Conservation (phyloP, 1,284 basidiomycete genomes). For the Ustilago loliicola region DNA sequence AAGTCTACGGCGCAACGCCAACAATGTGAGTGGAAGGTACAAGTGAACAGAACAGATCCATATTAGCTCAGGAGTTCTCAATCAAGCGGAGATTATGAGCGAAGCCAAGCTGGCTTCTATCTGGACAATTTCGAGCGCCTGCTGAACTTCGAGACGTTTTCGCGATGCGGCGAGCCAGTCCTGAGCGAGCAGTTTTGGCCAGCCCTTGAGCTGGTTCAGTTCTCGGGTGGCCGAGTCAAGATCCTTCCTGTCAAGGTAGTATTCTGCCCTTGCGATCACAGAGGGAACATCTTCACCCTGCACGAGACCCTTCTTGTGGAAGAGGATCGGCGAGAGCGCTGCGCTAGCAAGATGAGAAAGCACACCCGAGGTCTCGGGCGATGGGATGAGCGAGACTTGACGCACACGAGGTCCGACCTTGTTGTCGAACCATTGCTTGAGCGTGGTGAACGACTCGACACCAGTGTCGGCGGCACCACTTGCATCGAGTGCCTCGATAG, state of each 20-base stretch:
- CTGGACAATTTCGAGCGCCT: slow-evolving; percentile 90
- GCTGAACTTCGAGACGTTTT: slow-evolving; percentile 88
- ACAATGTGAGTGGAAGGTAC: neutral
- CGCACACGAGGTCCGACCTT: slow-evolving; percentile 87
- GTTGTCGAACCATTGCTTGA: slow-evolving; percentile 88
- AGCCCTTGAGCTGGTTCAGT: slow-evolving; percentile 85
- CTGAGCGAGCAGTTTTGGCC: slow-evolving; percentile 82
- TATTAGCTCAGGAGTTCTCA: neutral
- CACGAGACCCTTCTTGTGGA: slow-evolving; percentile 79
- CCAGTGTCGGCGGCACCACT: slow-evolving; percentile 83
- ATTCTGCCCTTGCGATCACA: slow-evolving; percentile 89
- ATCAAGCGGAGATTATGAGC: slow-evolving; percentile 71
- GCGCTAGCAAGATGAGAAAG: slow-evolving; percentile 87
- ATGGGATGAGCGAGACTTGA: slow-evolving; percentile 83
- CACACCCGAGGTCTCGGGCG: slow-evolving; percentile 85
- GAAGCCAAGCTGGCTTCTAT: slow-evolving; percentile 80
- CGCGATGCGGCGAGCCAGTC: slow-evolving; percentile 96
- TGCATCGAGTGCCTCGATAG: slow-evolving; percentile 73
- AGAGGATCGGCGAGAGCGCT: slow-evolving; percentile 81
- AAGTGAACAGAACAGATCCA: neutral
- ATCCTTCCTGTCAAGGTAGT: slow-evolving; percentile 90
- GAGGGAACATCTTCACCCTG: slow-evolving; percentile 87
- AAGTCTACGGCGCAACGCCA: neutral
- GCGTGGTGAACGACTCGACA: slow-evolving; percentile 88
- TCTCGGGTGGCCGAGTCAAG: slow-evolving; percentile 91